These are phyloP conservation scores for Fusarium dlaminii DNA, from an alignment of 2,329 filamentous ascomycete genomes.

Conservation along the genomic window DNA sequence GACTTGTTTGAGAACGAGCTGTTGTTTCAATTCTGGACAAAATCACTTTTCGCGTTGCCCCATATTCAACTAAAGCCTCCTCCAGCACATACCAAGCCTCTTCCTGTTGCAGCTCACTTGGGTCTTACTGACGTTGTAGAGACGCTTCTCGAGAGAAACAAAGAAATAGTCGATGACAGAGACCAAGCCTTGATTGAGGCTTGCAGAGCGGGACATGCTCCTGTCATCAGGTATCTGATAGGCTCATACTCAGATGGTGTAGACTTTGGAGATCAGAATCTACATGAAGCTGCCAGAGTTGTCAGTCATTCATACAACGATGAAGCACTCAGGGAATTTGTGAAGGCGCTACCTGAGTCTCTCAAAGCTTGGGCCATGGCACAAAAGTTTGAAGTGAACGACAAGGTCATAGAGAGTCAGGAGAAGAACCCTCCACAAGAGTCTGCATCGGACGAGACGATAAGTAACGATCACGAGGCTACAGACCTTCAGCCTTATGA, in stretches of 20 bases:
- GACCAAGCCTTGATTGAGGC: not conserved
- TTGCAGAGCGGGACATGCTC: not conserved
- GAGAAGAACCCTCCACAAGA: not conserved
- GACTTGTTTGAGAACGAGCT: not conserved
- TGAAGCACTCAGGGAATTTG: not conserved
- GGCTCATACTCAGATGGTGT: not conserved
- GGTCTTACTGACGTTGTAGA: not conserved
- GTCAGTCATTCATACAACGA: not conserved
- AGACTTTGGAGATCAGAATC: not conserved
- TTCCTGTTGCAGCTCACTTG: not conserved
- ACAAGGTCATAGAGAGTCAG: not conserved
- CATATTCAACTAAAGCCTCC: not conserved
- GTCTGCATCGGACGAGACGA: not conserved
- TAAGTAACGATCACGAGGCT: accelerated
- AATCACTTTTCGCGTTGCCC: not conserved
- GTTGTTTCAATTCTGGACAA: not conserved
- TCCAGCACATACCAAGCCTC: not conserved
- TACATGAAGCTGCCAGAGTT: not conserved
- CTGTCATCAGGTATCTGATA: not conserved
- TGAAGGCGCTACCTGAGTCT: not conserved
- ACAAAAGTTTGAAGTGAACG: not conserved
- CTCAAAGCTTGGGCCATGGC: not conserved
- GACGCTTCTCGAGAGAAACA: not conserved
- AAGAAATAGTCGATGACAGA: too few relatives aligned
- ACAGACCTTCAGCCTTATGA: not conserved